Conservation (phyloP, 1,284 basidiomycete genomes). For the Cryptococcus sp. region DNA sequence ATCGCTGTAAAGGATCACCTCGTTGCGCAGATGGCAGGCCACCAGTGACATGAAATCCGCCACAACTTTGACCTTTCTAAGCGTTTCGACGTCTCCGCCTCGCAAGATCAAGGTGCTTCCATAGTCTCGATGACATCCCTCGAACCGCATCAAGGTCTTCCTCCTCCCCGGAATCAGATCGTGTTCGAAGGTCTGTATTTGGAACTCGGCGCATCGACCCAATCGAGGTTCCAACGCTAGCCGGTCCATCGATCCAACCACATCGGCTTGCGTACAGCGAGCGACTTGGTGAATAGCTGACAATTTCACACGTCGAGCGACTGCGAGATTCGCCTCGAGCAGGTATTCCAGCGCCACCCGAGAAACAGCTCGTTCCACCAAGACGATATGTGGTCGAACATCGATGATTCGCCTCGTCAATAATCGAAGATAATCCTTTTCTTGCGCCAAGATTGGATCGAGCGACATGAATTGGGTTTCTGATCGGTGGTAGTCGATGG, state of each 20-base stretch:
- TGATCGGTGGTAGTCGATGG: constrained; percentile 88
- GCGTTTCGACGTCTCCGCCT: constrained; percentile 73
- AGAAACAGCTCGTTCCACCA: constrained; percentile 89
- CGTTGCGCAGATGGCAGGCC: constrained; percentile 78
- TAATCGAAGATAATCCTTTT: constrained; percentile 88
- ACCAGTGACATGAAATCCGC: constrained; percentile 87
- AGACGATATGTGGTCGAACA: constrained; percentile 82
- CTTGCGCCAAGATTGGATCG: constrained; percentile 85
- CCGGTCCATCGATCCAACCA: constrained; percentile 92
- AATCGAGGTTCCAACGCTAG: constrained; percentile 83
- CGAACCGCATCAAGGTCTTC: constrained; percentile 96
- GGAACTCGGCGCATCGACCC: constrained; percentile 82
- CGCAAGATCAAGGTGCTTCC: constrained; percentile 90
- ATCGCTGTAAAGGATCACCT: constrained; percentile 92
- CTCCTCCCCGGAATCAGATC: constrained; percentile 79
- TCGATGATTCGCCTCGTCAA: constrained; percentile 84
- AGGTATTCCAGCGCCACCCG: constrained; percentile 87
- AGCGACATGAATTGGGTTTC: constrained; percentile 94
- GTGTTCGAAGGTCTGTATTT: constrained; percentile 91
- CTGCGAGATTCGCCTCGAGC: constrained; percentile 77
- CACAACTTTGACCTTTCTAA: constrained; percentile 84
- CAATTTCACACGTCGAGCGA: constrained; percentile 83
- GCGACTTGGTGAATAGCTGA: constrained; percentile 82
- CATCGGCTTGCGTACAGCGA: constrained; percentile 89
- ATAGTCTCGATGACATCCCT: constrained; percentile 85